phyloP scores from a whole-genome alignment of 345 rosid species.

The Adansonia digitata region DNA sequence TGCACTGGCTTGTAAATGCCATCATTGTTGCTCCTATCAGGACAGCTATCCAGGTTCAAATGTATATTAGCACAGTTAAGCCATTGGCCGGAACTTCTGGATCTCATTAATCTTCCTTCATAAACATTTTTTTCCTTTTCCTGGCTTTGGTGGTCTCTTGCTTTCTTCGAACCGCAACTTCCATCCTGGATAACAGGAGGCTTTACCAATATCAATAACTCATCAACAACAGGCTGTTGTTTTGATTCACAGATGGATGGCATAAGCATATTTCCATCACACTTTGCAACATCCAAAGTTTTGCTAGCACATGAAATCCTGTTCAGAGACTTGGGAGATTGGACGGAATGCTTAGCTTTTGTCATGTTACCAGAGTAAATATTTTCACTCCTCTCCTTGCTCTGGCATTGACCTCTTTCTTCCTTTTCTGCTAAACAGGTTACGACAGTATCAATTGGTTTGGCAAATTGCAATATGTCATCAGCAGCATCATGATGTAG shows the following conservation, averaged over 20 bases:
- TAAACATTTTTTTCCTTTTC: slow-evolving; percentile 6
- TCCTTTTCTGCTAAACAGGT: slow-evolving; percentile 10
- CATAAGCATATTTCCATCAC: neutral
- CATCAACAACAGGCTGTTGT: slow-evolving; percentile 3
- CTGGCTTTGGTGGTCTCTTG: slow-evolving; percentile 17
- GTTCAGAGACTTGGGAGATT: slow-evolving; percentile 5
- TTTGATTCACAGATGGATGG: neutral
- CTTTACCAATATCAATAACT: slow-evolving; percentile 14
- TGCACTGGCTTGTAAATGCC: slow-evolving; percentile 9
- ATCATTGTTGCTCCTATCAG: slow-evolving; percentile 12
- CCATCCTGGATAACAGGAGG: slow-evolving; percentile 20
- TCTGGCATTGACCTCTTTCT: slow-evolving; percentile 12
- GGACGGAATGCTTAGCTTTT: slow-evolving; percentile 18
- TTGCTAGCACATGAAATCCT: neutral
- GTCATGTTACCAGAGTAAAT: slow-evolving; percentile 19
- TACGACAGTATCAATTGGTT: slow-evolving; percentile 2
- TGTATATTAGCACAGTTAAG: slow-evolving; percentile 18
- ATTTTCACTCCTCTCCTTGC: slow-evolving; percentile 20
- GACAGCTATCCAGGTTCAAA: slow-evolving; percentile 12
- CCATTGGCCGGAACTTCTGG: slow-evolving; percentile 28
- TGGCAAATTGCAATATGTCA: slow-evolving; percentile 10
- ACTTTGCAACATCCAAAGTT: slow-evolving; percentile 11
- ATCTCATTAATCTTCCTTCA: slow-evolving; percentile 23
- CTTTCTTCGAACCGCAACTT: slow-evolving; percentile 25
- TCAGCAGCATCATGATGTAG: neutral